phyloP scores from a whole-genome alignment of 2,329 filamentous ascomycete genomes.

The Fusarium xyrophilum region DNA sequence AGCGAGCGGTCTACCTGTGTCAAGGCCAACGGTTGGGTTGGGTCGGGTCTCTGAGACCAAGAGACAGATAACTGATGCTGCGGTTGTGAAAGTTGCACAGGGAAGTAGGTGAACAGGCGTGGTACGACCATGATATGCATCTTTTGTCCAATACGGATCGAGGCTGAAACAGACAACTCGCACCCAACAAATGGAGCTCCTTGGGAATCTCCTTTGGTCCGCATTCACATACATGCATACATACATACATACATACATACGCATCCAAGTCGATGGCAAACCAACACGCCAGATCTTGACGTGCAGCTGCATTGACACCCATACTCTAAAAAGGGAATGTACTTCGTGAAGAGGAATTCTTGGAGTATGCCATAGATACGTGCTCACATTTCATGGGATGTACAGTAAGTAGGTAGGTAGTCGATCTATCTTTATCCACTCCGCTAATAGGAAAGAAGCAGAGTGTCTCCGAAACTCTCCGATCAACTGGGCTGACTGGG shows the following conservation, averaged over 20 bases:
- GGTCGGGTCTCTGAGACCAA: background rate
- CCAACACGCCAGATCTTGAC: conserved; percentile 20
- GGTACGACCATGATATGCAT: background rate
- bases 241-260: too few relatives aligned
- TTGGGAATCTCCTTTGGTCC: background rate
- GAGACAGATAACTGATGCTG: background rate
- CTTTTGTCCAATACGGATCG: background rate
- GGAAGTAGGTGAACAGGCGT: background rate
- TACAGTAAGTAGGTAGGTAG: background rate
- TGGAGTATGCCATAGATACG: background rate
- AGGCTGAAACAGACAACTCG: conserved; percentile 14
- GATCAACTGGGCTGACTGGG: background rate
- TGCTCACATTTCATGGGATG: background rate
- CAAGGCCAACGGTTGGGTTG: background rate
- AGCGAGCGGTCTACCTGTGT: background rate
- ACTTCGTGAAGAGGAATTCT: conserved; percentile 12
- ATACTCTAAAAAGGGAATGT: conserved; percentile 26
- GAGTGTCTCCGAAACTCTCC: conserved; percentile 11
- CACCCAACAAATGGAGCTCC: background rate
- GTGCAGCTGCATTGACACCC: conserved; percentile 24
- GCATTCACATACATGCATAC: background rate
- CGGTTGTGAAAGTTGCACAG: background rate
- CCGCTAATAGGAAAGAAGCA: background rate
- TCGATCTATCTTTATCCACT: conserved; percentile 7
- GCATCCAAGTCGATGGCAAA: conserved; percentile 14